Evolutionary conservation across 225 moss, liverwort and hornwort genomes (phyloP), one percentile per base, ranked within the genome.

Genomic region (Polytrichum commune): DNA sequence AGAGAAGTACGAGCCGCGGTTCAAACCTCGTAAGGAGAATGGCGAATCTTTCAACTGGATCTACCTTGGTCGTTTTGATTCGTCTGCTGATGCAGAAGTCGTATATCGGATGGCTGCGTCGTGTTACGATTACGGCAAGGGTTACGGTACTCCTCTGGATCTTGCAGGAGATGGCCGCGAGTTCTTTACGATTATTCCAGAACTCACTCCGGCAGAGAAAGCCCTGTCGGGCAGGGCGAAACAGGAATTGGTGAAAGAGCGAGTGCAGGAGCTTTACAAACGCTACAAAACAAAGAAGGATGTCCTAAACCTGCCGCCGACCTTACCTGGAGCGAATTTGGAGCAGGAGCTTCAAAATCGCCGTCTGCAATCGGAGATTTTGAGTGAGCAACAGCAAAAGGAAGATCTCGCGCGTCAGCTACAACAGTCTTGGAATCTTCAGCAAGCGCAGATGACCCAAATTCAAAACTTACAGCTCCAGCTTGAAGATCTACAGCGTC

Each of bases 11-110:
- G 27, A 76, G 64, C 70, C 77, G 1, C 67, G 66, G 46, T 70
- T 74, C 57, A 77, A 60, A 24, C 77, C 3, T 57, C 55, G 69
- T 25, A 5, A 46, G 62, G 61, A 66, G 53, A 62, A 9, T 56
- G 60, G 28, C 0, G 2, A 9, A 72, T 72, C 46, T 46, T 46
- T 3, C 10, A 10, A 1, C 13, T 4, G 46, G 46, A 13, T 46
- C 0, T 46, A 46, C 46, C 46, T 46, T 4, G 16, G 46, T 3
- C 46, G 3, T 13, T 46, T 13, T 46, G 46, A 46, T 16, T 0
- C 46, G 16, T 1, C 0, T 46, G 46, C 46, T 4, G 46, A 46
- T 4, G 46, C 46, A 3, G 46, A 46, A 46, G 10, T 46, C 4
- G 3, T 16, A 4, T 46, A 46, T 16, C 46, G 46, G 46, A 16